Percentiles rank a stretch among this genome's conserved stretches.
phyloP scores from a whole-genome alignment of 2,329 filamentous ascomycete species.

The Chrysoporthe puriensis region DNA sequence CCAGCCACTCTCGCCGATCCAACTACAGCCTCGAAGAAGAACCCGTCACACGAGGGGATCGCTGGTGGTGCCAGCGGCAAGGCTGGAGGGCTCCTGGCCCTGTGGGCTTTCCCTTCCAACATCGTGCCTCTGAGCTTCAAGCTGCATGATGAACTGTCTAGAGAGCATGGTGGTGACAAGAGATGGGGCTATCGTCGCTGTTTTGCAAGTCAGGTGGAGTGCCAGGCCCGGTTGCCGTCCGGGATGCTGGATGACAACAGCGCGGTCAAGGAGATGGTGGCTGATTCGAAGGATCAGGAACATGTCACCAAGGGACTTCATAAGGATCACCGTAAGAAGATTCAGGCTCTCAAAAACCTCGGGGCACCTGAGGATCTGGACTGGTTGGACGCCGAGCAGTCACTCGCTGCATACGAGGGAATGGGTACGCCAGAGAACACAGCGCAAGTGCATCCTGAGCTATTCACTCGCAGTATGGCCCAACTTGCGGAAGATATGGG shows the following conservation, averaged over 20 bases:
- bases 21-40: slow-evolving; percentile 32
- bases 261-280: background rate
- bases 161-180: slow-evolving; percentile 67
- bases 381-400: slow-evolving; percentile 64
- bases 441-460: slow-evolving; percentile 77
- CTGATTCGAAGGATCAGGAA: slow-evolving; percentile 10
- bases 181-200: slow-evolving; percentile 70
- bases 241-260: background rate
- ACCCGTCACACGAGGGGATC: slow-evolving; percentile 50
- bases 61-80: slow-evolving; percentile 78
- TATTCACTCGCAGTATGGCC: slow-evolving; percentile 76
- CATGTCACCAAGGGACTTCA: slow-evolving; percentile 25
- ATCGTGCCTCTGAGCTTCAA: slow-evolving; percentile 73
- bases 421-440: slow-evolving; percentile 60
- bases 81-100: slow-evolving; percentile 72
- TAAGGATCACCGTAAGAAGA: slow-evolving; percentile 34
- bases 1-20: slow-evolving; percentile 37
- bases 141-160: slow-evolving; percentile 69
- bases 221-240: slow-evolving; percentile 16
- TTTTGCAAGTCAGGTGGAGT: slow-evolving; percentile 32
- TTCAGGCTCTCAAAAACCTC: slow-evolving; percentile 33
- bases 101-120: slow-evolving; percentile 74
- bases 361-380: slow-evolving; percentile 63
- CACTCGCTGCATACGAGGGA: slow-evolving; percentile 43
- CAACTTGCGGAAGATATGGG: slow-evolving; percentile 66